Evolutionary conservation across 192 early-diverging fungal species (phyloP).

Genomic region (Coemansia sp.): DNA sequence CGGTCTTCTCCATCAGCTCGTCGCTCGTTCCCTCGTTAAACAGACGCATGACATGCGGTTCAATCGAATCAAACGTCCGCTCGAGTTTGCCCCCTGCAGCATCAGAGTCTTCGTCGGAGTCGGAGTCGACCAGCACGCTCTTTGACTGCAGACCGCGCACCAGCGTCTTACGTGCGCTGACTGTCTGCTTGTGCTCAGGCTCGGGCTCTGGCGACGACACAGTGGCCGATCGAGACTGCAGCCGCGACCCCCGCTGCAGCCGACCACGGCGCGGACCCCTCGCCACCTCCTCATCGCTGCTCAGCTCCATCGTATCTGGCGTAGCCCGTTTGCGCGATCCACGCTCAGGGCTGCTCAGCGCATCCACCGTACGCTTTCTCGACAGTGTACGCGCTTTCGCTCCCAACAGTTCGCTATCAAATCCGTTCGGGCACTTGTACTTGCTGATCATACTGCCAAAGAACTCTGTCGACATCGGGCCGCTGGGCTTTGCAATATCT

Average conservation of each 20-base stretch:
- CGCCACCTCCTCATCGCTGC: conserved; percentile 12
- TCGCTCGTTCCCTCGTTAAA: conserved; percentile 29
- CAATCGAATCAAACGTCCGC: conserved; percentile 27
- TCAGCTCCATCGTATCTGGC: conserved; percentile 13
- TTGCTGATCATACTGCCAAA: conserved; percentile 21
- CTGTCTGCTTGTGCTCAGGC: neutral
- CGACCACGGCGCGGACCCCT: neutral
- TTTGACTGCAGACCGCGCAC: conserved; percentile 4
- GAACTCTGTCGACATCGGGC: neutral
- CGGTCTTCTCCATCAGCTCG: conserved; percentile 40
- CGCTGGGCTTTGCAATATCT: conserved; percentile 1
- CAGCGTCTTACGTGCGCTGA: conserved; percentile 7
- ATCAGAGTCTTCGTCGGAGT: conserved; percentile 25
- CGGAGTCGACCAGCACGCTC: neutral
- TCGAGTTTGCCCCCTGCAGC: conserved; percentile 1
- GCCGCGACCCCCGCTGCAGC: conserved; percentile 34
- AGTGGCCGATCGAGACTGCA: neutral
- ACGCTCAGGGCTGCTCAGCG: conserved; percentile 14
- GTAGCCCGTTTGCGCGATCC: conserved; percentile 15
- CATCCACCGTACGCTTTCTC: conserved; percentile 21
- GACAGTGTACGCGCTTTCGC: conserved; percentile 4
- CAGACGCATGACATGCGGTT: conserved; percentile 37
- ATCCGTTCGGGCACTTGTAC: conserved; percentile 12
- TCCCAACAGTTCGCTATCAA: neutral
- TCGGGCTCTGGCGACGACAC: neutral